These are phyloP conservation scores for Rehmannia glutinosa DNA, from an alignment of 257 asterid genomes.

Conservation along the genomic window DNA sequence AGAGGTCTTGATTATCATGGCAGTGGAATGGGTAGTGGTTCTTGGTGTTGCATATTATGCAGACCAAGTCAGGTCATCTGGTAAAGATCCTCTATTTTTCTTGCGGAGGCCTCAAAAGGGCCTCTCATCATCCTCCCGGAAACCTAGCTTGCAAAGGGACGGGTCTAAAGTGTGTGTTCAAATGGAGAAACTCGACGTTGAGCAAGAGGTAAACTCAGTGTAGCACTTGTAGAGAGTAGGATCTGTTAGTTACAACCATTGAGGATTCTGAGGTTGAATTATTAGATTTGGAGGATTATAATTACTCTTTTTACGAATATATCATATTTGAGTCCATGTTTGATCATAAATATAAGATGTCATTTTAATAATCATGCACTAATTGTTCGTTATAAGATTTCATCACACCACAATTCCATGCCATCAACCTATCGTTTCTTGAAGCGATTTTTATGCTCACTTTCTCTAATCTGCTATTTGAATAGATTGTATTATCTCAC, in stretches of 20 bases:
- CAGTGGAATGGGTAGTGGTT: conserved; percentile 80
- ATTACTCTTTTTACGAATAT: not conserved
- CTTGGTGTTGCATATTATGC: conserved; percentile 62
- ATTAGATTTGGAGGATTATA: not conserved
- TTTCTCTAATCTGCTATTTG: not conserved
- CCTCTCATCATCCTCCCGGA: conserved; percentile 50
- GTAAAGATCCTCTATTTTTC: conserved; percentile 63
- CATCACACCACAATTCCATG: not conserved
- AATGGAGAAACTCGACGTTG: conserved; percentile 77
- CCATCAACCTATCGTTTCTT: not conserved
- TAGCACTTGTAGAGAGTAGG: conserved; percentile 1
- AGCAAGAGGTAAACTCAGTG: conserved; percentile 79
- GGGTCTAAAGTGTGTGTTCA: conserved; percentile 68
- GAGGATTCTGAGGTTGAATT: not conserved
- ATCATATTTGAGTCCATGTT: not conserved
- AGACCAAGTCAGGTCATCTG: conserved; percentile 72
- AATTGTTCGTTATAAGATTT: not conserved
- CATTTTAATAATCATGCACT: not conserved
- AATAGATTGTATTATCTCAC: conserved; percentile 11
- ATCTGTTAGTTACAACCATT: not conserved
- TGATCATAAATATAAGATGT: not conserved
- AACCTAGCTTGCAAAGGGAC: conserved; percentile 59
- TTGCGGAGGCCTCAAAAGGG: conserved; percentile 42
- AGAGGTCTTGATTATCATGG: conserved; percentile 60
- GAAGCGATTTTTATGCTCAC: not conserved